Evolutionary conservation across 495 filamentous ascomycete species (phyloP).

Genomic region (Daldinia loculata): DNA sequence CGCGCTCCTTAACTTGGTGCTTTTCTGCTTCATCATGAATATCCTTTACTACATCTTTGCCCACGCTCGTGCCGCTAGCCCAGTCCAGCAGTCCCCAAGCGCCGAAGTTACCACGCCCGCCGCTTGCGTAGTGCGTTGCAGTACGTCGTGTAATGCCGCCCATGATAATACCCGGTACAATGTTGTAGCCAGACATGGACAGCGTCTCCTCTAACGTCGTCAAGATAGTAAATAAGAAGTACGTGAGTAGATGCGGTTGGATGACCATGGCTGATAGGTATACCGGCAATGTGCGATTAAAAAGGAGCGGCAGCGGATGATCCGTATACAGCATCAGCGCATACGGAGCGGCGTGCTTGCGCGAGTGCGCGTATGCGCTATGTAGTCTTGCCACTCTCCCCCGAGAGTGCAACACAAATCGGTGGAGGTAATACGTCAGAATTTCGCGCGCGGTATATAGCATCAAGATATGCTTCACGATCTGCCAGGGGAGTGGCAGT

Average conservation of each 20-base stretch:
- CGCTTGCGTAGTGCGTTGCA: conserved; percentile 70
- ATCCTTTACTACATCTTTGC: conserved; percentile 65
- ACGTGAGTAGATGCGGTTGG: conserved; percentile 83
- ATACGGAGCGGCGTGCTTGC: conserved; percentile 64
- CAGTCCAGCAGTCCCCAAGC: conserved; percentile 83
- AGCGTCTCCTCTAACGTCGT: conserved; percentile 81
- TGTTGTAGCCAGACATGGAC: conserved; percentile 77
- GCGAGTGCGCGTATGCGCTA: conserved; percentile 69
- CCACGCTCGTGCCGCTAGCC: conserved; percentile 72
- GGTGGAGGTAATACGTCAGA: conserved; percentile 75
- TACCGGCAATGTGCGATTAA: conserved; percentile 74
- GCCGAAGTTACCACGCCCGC: conserved; percentile 76
- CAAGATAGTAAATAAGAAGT: conserved; percentile 71
- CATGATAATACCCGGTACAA: conserved; percentile 77
- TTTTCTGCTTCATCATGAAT: conserved; percentile 65
- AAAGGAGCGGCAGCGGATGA: conserved; percentile 77
- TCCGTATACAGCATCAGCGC: conserved; percentile 72
- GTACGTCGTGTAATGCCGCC: conserved; percentile 75
- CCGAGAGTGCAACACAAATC: conserved; percentile 69
- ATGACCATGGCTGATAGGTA: conserved; percentile 72
- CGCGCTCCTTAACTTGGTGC: conserved; percentile 62
- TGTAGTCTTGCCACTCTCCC: conserved; percentile 57
- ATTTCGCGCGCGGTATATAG: conserved; percentile 67
- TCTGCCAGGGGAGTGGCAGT: conserved; percentile 58
- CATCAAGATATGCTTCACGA: conserved; percentile 70